Evolutionary conservation across 768 basidiomycete genomes (phyloP), one percentile per base, ranked within the genome.

Genomic region (Rhodocollybia butyracea): DNA sequence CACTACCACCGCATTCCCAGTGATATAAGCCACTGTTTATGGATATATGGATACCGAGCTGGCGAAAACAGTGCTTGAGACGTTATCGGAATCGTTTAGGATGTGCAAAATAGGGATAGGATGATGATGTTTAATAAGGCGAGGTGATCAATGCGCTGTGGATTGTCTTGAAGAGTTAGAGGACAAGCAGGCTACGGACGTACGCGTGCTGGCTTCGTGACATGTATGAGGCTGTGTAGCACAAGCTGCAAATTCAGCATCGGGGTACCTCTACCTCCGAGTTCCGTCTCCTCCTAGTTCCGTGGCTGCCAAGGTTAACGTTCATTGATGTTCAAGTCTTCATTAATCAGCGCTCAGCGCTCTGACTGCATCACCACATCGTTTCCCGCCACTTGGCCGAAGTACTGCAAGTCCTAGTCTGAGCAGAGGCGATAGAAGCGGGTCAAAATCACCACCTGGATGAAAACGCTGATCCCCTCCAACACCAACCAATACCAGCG

Each of bases 21-120:
- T 83, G 1, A 79, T 89, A 24, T 86, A 83, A 62, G 82, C 89
- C 13, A 86, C 92, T 26, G 81, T 91, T 31, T 85, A 91, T 8
- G 83, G 88, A 27, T n/a, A n/a, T n/a, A n/a, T n/a, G n/a, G n/a
- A n/a, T 99, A 88, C 71, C 80, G 83, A 26, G 68, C 78, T 2
- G 84, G 84, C 39, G 95, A 99, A 66, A 82, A 84, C 8, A 83
- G 81, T 38, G 89, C 94, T 2, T 78, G 85, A 3, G 96, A 96
- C 68, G 76, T 98, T 59, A 86, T 98, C 48, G 86, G 86, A 38
- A 95, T 91, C 0, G 76, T 95, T 19, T 96, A 86, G 86, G 90
- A 86, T 64, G 78, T 89, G 32, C 70, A 89, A 11, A 84, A 87
- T 54, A 68, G 76, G 15, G 73, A 84, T 58, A 5, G 39, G 17